A percentile compares a stretch with the other conserved stretches of the same genome.
Evolutionary conservation across 2,329 filamentous ascomycete genomes (phyloP).

Genomic region (Pestalotiopsis sp.): DNA sequence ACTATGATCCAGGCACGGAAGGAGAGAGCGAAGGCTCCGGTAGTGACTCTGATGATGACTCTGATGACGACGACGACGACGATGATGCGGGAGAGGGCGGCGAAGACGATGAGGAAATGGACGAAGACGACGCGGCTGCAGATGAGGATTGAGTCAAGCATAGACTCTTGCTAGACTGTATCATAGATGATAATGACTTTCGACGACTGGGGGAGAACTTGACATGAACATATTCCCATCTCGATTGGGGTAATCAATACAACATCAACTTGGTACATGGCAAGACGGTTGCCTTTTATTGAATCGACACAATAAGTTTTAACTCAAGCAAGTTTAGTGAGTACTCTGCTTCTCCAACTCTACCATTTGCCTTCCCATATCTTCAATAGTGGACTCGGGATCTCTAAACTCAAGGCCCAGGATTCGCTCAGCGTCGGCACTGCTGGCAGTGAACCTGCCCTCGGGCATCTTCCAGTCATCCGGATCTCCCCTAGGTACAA

Average conservation of each 20-base stretch:
- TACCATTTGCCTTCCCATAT: slow-evolving; percentile 19
- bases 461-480: slow-evolving; percentile 16
- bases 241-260: too few species aligned
- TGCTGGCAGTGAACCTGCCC: slow-evolving; percentile 18
- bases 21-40: slow-evolving; percentile 60
- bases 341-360: slow-evolving; percentile 17
- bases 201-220: neutral
- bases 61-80: slow-evolving; percentile 52
- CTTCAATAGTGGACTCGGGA: slow-evolving; percentile 20
- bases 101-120: slow-evolving; percentile 38
- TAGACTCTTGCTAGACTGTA: neutral
- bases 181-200: neutral
- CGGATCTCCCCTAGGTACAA: slow-evolving; percentile 20
- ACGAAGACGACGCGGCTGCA: slow-evolving; percentile 31
- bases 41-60: slow-evolving; percentile 48
- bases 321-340: neutral
- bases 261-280: too few species aligned
- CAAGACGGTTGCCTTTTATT: too few species aligned
- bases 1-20: slow-evolving; percentile 64
- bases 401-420: slow-evolving; percentile 22
- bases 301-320: too few species aligned
- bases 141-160: neutral
- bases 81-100: slow-evolving; percentile 42
- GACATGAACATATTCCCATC: neutral
- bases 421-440: slow-evolving; percentile 17